phyloP scores from a whole-genome alignment of 129 eudicot genomes.

The Kitagawia praeruptora region DNA sequence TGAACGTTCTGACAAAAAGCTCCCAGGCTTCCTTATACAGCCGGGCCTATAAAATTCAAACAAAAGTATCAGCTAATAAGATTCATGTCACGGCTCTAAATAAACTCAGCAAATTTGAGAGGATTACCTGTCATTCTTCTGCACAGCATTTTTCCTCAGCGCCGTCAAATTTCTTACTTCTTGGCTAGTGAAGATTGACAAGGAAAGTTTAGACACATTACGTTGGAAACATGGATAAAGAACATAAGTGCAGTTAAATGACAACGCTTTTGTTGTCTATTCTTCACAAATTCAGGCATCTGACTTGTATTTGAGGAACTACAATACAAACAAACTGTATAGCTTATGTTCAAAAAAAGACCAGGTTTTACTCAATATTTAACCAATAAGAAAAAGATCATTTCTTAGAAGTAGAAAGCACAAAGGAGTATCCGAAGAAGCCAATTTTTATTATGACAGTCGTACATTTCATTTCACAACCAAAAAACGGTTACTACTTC shows the following conservation, averaged over 20 bases:
- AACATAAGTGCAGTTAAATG: slow-evolving; percentile 17
- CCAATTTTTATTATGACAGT: neutral
- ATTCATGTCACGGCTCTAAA: neutral
- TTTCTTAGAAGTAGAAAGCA: neutral
- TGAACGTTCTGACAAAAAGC: slow-evolving; percentile 22
- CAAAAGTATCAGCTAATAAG: neutral
- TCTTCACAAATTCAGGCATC: no score
- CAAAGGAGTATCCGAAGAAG: neutral
- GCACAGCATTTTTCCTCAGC: slow-evolving; percentile 39
- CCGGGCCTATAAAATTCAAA: slow-evolving; percentile 15
- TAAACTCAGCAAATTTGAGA: neutral
- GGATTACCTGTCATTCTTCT: slow-evolving; percentile 34
- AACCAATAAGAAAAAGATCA: neutral
- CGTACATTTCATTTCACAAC: neutral
- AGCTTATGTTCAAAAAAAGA: no score
- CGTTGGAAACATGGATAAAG: no score
- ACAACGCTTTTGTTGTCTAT: neutral
- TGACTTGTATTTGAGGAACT: no score
- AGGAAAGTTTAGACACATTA: no score
- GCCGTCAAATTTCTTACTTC: no score
- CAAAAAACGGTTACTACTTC: neutral
- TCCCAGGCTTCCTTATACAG: no score
- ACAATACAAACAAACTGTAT: no score
- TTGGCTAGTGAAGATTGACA: no score
- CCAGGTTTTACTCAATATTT: no score